phyloP scores from a whole-genome alignment of 2,329 filamentous ascomycete genomes.

The Penicillium crustosum region DNA sequence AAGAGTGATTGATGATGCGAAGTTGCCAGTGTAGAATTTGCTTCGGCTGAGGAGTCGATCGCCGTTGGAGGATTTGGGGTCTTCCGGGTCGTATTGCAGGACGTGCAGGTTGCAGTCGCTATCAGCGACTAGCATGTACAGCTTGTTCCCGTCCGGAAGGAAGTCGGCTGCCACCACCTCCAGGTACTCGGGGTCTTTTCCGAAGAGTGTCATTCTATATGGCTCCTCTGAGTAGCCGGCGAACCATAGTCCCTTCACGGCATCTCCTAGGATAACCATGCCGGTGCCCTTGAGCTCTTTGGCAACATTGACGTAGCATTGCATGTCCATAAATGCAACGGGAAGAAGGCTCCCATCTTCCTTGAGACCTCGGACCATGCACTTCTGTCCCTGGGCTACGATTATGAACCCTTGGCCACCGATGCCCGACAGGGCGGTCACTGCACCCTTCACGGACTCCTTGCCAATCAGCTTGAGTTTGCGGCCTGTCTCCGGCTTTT shows the following conservation, averaged over 20 bases:
- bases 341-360: conserved; percentile 91
- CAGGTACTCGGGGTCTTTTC: conserved; percentile 76
- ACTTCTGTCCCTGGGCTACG: conserved; percentile 92
- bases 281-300: conserved; percentile 82
- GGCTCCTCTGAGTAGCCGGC: conserved; percentile 95
- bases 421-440: conserved; percentile 81
- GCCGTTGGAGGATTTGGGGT: conserved; percentile 89
- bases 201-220: conserved; percentile 90
- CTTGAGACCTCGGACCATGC: conserved; percentile 92
- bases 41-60: conserved; percentile 82
- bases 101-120: conserved; percentile 83
- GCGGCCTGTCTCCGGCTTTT: conserved; percentile 78
- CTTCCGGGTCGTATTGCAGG: conserved; percentile 91
- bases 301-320: conserved; percentile 83
- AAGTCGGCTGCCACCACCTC: conserved; percentile 84
- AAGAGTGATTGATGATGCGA: conserved; percentile 71
- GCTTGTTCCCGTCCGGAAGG: conserved; percentile 76
- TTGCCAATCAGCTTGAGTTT: conserved; percentile 82
- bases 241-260: conserved; percentile 93
- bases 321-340: conserved; percentile 97
- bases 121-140: conserved; percentile 81
- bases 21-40: conserved; percentile 83
- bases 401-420: conserved; percentile 86
- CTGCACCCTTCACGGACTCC: conserved; percentile 88
- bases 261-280: conserved; percentile 83